Evolutionary conservation across 805 yeast genomes (phyloP).

Genomic region (Wickerhamiella sorbophila): DNA sequence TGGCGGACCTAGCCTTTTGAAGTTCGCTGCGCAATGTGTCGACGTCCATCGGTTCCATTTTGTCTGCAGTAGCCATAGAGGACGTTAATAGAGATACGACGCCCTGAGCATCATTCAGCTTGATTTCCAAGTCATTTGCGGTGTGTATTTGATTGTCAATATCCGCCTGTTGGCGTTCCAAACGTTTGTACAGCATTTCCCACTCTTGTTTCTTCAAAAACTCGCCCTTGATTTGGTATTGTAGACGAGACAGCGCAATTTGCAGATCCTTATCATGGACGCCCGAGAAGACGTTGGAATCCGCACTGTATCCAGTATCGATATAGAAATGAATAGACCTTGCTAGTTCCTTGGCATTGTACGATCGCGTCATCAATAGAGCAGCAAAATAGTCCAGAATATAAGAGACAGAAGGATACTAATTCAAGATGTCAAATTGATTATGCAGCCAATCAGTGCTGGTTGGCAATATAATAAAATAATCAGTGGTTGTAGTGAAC

Average conservation of each 20-base stretch:
- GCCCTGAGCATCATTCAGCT: constrained; percentile 23
- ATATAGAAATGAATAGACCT: constrained; percentile 15
- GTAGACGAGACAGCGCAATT: constrained; percentile 17
- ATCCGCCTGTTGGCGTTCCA: constrained; percentile 25
- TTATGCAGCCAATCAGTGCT: too few species aligned
- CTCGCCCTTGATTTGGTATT: constrained; percentile 16
- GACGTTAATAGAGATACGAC: constrained; percentile 23
- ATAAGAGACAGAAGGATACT: too few species aligned
- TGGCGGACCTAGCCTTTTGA: constrained; percentile 35
- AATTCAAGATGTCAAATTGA: too few species aligned
- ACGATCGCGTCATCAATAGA: too few species aligned
- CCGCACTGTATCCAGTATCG: constrained; percentile 10
- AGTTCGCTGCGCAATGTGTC: constrained; percentile 26
- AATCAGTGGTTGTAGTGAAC: too few species aligned
- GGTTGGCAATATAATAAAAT: too few species aligned
- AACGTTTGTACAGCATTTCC: constrained; percentile 22
- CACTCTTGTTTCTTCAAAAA: constrained; percentile 15
- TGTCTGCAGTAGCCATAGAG: constrained; percentile 15
- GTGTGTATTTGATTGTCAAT: constrained; percentile 24
- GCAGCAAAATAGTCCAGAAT: too few species aligned
- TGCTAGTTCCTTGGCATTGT: constrained; percentile 11
- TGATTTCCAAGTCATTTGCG: constrained; percentile 23
- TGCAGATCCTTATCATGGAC: constrained; percentile 11
- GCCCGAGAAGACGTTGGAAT: constrained; percentile 15
- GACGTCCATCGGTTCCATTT: constrained; percentile 18